Evolutionary conservation across 179 eudicot species (phyloP), one percentile per base, ranked within the genome.

Genomic region (Drosera spatulata): DNA sequence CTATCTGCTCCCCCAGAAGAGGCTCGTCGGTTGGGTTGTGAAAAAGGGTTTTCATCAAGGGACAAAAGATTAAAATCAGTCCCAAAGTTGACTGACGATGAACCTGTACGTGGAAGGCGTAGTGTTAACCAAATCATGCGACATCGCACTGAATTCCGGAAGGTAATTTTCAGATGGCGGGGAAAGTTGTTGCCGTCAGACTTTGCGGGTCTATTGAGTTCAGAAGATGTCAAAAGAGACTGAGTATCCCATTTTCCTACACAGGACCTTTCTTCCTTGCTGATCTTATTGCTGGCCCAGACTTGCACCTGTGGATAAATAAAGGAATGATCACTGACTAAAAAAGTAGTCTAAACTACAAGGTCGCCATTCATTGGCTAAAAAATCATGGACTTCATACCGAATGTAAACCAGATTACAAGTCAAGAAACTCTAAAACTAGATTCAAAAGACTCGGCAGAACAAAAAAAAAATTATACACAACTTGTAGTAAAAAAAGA

Each of bases 191-290:
- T 22, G 59, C 51, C 69, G 10, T 64, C 63, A 56, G 72, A 69
- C 56, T 72, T 77, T 72, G 82, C 96, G 15, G 85, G 89, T 64
- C 98, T 96, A 71, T 76, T 77, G 45, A 79, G 83, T 69, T 88
- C 96, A 8, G 91, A 77, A 66, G 91, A 22, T 50, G 70, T 62
- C 58, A 84, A 72, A 59, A 85, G 62, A 65, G 98, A 75, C 13
- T 69, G 77, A 41, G 84, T 75, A 70, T 91, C 98, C 96, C 98
- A 91, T 73, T 85, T 91, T 65, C 98, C 98, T 66, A 78, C 64
- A 73, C 86, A 82, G 54, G 91, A 80, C 69, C 91, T 74, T 77
- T 88, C 96, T 69, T 84, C 95, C 78, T 82, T 91, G 66, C 81
- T 75, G 58, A 88, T 77, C 61, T 85, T 88, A 78, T 82, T 80